phyloP scores from a whole-genome alignment of 169 alveolate species.

The Plasmodium ovale region DNA sequence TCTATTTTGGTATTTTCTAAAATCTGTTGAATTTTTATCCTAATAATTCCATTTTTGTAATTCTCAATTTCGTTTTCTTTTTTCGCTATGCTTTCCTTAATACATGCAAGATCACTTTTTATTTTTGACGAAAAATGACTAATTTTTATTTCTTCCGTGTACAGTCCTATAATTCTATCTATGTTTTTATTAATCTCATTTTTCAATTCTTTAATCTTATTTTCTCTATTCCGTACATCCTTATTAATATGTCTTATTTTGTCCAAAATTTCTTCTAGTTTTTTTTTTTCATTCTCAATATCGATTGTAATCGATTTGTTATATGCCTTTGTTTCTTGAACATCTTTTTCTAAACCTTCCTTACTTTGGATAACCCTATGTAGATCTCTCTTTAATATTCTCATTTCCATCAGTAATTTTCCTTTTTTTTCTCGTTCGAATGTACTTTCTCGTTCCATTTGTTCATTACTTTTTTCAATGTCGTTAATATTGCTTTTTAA shows the following conservation, averaged over 20 bases:
- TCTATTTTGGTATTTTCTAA: conserved; percentile 63
- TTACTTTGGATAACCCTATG: neutral
- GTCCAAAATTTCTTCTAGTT: neutral
- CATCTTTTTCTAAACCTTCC: conserved; percentile 1
- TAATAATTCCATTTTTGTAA: conserved; percentile 57
- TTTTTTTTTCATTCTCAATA: conserved; percentile 35
- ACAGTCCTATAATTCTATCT: conserved; percentile 38
- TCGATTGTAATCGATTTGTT: conserved; percentile 11
- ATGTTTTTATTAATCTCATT: conserved; percentile 51
- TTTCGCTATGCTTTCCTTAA: conserved; percentile 62
- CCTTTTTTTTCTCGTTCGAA: conserved; percentile 48
- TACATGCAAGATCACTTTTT: conserved; percentile 19
- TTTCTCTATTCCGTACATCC: conserved; percentile 8
- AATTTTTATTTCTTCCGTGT: conserved; percentile 61
- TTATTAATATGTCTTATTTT: conserved; percentile 47
- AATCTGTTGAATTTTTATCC: conserved; percentile 71
- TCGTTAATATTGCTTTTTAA: conserved; percentile 21
- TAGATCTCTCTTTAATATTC: conserved; percentile 20
- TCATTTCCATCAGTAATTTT: conserved; percentile 19
- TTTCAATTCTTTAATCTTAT: conserved; percentile 48
- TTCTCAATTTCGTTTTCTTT: conserved; percentile 73
- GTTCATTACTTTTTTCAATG: conserved; percentile 26
- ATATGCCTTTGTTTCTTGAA: neutral
- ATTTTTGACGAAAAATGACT: conserved; percentile 28
- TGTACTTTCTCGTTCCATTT: conserved; percentile 3